Percentiles rank a stretch among this genome's conserved stretches.
Conservation (phyloP, 2,329 filamentous ascomycete genomes). For the Trematosphaeria pertusa region DNA sequence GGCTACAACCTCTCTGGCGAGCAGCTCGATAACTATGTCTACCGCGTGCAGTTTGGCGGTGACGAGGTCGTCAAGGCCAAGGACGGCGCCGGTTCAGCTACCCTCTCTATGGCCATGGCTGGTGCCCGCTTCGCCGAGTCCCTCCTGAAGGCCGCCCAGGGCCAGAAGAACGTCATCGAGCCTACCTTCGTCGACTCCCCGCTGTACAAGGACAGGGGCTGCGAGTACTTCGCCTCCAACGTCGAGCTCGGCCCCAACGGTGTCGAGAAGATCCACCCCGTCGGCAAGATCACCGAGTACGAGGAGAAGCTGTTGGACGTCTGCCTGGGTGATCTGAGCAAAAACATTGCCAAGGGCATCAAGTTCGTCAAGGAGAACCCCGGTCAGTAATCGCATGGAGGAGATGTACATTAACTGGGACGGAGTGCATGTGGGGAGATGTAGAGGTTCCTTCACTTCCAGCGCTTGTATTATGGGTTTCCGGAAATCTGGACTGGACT, state of each 20-base stretch:
- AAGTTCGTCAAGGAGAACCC: conserved; percentile 69
- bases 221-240: conserved; percentile 95
- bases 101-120: conserved; percentile 98
- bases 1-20: conserved; percentile 84
- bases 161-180: conserved; percentile 94
- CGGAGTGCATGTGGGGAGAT: conserved; percentile 25
- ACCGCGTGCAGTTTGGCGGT: conserved; percentile 98
- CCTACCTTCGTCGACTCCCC: conserved; percentile 96
- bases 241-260: conserved; percentile 97
- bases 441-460: conserved; percentile 14
- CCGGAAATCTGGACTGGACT: conserved; percentile 21
- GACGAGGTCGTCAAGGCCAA: conserved; percentile 99
- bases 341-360: conserved; percentile 93
- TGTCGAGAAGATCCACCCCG: conserved; percentile 88
- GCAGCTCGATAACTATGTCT: conserved; percentile 76
- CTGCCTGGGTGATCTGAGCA: conserved; percentile 82
- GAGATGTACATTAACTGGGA: conserved; percentile 40
- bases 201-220: conserved; percentile 97
- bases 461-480: conserved; percentile 25
- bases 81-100: conserved; percentile 95
- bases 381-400: conserved; percentile 34
- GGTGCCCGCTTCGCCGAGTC: conserved; percentile 87
- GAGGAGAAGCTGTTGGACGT: conserved; percentile 92
- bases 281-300: conserved; percentile 82
- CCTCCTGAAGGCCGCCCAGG: conserved; percentile 88